These are phyloP conservation scores for Phlebiopsis gigantea DNA, from an alignment of 768 basidiomycete species.

Conservation along the genomic window DNA sequence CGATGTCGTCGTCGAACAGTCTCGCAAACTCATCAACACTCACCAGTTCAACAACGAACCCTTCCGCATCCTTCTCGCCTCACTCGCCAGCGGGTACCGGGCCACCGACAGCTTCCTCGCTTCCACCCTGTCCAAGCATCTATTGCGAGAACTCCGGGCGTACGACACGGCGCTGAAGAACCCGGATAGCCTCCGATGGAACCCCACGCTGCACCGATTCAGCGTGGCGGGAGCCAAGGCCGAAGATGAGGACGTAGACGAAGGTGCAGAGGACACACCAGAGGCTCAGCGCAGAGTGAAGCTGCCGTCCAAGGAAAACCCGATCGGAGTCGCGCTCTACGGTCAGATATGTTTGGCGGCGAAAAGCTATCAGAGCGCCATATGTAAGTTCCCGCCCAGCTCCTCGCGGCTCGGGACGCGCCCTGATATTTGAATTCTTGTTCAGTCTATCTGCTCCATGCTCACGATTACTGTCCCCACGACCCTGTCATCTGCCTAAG, in stretches of 20 bases:
- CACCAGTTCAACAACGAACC: slow-evolving; percentile 90
- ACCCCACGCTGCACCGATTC: slow-evolving; percentile 52
- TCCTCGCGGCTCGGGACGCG: background rate
- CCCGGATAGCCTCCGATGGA: slow-evolving; percentile 60
- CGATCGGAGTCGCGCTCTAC: slow-evolving; percentile 67
- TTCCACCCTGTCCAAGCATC: slow-evolving; percentile 75
- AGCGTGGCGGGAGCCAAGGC: slow-evolving; percentile 37
- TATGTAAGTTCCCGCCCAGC: slow-evolving; percentile 55
- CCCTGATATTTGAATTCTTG: slow-evolving; percentile 1
- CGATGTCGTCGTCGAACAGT: slow-evolving; percentile 62
- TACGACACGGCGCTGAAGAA: slow-evolving; percentile 61
- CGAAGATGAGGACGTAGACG: slow-evolving; percentile 36
- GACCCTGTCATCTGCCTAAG: slow-evolving; percentile 84
- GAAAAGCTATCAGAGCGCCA: slow-evolving; percentile 85
- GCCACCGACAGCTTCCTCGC: slow-evolving; percentile 72
- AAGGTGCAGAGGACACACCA: slow-evolving; percentile 26
- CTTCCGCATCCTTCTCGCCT: slow-evolving; percentile 67
- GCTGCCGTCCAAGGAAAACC: slow-evolving; percentile 66
- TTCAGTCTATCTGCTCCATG: slow-evolving; percentile 83
- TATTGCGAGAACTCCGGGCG: slow-evolving; percentile 74
- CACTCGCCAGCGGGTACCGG: slow-evolving; percentile 64
- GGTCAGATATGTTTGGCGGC: slow-evolving; percentile 81
- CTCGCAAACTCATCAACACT: slow-evolving; percentile 64
- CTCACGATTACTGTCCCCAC: slow-evolving; percentile 77
- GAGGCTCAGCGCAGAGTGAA: slow-evolving; percentile 28